Evolutionary conservation across 371 early-diverging fungal species (phyloP).

Genomic region (Mortierella sp.): DNA sequence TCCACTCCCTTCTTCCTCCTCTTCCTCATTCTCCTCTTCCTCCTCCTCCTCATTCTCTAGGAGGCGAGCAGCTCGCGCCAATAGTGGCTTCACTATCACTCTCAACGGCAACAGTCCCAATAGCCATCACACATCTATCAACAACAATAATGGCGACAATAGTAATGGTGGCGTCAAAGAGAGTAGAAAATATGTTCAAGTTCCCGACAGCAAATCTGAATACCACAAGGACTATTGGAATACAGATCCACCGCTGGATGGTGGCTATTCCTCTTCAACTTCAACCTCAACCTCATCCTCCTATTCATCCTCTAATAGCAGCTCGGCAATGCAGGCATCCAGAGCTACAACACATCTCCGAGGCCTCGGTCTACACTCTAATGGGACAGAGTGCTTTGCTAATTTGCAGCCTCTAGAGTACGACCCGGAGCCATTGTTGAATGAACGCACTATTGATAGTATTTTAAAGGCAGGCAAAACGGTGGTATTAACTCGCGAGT

Average conservation of each 20-base stretch:
- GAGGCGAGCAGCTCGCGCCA: slow-evolving; percentile 31
- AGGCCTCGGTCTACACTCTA: slow-evolving; percentile 26
- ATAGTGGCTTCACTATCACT: slow-evolving; percentile 12
- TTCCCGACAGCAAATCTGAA: slow-evolving; percentile 20
- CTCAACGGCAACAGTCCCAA: slow-evolving; percentile 9
- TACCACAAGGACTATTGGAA: slow-evolving; percentile 48
- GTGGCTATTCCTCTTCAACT: slow-evolving; percentile 54
- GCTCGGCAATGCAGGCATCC: slow-evolving; percentile 28
- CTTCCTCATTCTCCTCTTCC: slow-evolving; percentile 24
- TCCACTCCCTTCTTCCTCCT: slow-evolving; percentile 40
- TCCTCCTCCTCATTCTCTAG: slow-evolving; percentile 47
- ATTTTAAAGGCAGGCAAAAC: slow-evolving; percentile 65
- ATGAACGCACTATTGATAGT: slow-evolving; percentile 64
- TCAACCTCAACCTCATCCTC: slow-evolving; percentile 43
- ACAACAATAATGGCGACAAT: slow-evolving; percentile 7
- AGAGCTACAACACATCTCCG: slow-evolving; percentile 16
- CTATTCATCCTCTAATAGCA: slow-evolving; percentile 24
- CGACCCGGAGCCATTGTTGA: slow-evolving; percentile 66
- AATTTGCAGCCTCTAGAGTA: slow-evolving; percentile 68
- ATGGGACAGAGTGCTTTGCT: slow-evolving; percentile 62
- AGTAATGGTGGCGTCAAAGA: slow-evolving; percentile 1
- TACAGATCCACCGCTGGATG: slow-evolving; percentile 37
- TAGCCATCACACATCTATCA: slow-evolving; percentile 7
- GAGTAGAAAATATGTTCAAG: slow-evolving; percentile 9
- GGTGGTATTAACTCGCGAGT: slow-evolving; percentile 70